These are phyloP conservation scores for Aspergillus nanangensis DNA, from an alignment of 495 filamentous ascomycete genomes.

Conservation along the genomic window DNA sequence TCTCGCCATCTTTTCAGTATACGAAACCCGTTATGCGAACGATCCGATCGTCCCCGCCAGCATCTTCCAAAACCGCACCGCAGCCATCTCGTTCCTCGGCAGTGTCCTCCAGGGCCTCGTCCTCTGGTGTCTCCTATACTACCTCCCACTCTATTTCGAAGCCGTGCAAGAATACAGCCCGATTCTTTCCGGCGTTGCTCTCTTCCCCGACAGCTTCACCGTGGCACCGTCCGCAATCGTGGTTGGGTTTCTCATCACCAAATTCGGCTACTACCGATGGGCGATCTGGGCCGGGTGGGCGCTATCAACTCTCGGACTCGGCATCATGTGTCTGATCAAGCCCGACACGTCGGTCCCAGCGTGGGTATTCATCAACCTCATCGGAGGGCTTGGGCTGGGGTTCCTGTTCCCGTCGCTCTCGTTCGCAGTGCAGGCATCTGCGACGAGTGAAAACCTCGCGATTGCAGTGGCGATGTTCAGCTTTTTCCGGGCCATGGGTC, in stretches of 20 bases:
- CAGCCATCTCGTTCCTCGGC: slow-evolving; percentile 36
- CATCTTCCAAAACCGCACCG: slow-evolving; percentile 47
- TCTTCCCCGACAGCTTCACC: slow-evolving; percentile 50
- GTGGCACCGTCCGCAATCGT: slow-evolving; percentile 46
- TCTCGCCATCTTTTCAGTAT: slow-evolving; percentile 13
- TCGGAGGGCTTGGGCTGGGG: slow-evolving; percentile 46
- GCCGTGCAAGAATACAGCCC: slow-evolving; percentile 46
- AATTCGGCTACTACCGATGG: slow-evolving; percentile 46
- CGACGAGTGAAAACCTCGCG: slow-evolving; percentile 34
- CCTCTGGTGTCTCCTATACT: slow-evolving; percentile 43
- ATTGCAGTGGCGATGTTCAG: slow-evolving; percentile 49
- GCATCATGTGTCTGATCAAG: slow-evolving; percentile 41
- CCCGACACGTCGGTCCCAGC: slow-evolving; percentile 32
- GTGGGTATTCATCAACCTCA: slow-evolving; percentile 47
- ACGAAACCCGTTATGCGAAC: slow-evolving; percentile 20
- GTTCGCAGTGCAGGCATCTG: slow-evolving; percentile 45
- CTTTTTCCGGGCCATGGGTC: slow-evolving; percentile 53
- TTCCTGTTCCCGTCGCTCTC: slow-evolving; percentile 44
- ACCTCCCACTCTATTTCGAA: slow-evolving; percentile 49
- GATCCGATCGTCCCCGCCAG: slow-evolving; percentile 45
- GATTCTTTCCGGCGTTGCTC: slow-evolving; percentile 41
- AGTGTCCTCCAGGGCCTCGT: slow-evolving; percentile 49
- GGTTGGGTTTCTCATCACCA: slow-evolving; percentile 37
- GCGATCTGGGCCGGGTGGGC: slow-evolving; percentile 50
- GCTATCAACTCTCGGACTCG: slow-evolving; percentile 43